A percentile compares a stretch with the other conserved stretches of the same genome.
Evolutionary conservation across 1,284 basidiomycete species (phyloP).

Genomic region (Malassezia psittaci): DNA sequence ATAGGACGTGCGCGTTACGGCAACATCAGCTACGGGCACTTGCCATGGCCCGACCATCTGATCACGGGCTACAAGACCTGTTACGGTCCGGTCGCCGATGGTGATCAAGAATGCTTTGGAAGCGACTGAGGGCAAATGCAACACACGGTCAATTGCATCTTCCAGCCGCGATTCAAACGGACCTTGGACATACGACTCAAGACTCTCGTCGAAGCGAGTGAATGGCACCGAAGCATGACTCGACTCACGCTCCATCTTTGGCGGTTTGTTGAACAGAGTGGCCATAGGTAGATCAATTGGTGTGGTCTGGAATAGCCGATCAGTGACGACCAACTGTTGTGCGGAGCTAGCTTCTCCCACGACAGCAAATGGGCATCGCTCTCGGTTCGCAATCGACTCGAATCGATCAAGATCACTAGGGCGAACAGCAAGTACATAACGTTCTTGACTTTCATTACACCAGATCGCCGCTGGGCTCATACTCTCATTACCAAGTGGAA

Average conservation of each 20-base stretch:
- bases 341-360: conserved; percentile 76
- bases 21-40: conserved; percentile 92
- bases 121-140: conserved; percentile 80
- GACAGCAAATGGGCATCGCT: conserved; percentile 83
- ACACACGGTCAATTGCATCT: conserved; percentile 65
- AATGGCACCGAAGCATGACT: conserved; percentile 54
- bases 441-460: conserved; percentile 98
- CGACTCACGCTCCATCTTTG: conserved; percentile 75
- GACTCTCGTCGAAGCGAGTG: conserved; percentile 61
- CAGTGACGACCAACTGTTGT: conserved; percentile 71
- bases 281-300: conserved; percentile 87
- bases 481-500: conserved; percentile 77
- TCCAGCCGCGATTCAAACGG: conserved; percentile 49
- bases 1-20: conserved; percentile 86
- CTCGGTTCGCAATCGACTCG: conserved; percentile 68
- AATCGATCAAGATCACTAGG: conserved; percentile 52
- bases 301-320: conserved; percentile 66
- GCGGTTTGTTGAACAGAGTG: conserved; percentile 90
- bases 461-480: conserved; percentile 99
- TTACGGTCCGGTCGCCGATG: conserved; percentile 88
- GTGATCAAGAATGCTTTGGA: conserved; percentile 97
- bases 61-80: conserved; percentile 86
- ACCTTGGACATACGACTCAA: conserved; percentile 57
- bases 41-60: conserved; percentile 99
- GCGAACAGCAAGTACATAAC: conserved; percentile 69